Evolutionary conservation across 169 alveolate species (phyloP).

Genomic region (Plasmodium gallinaceum): DNA sequence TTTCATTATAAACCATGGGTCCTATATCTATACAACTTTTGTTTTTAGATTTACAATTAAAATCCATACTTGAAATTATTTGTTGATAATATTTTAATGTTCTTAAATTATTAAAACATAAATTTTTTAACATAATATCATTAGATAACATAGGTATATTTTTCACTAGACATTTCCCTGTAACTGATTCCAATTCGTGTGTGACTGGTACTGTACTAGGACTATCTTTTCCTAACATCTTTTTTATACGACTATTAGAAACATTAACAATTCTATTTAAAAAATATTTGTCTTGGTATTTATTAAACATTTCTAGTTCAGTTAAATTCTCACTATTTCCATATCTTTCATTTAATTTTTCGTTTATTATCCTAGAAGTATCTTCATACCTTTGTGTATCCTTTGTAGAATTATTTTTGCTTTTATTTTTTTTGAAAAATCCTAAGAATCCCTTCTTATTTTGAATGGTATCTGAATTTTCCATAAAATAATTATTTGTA

Average conservation of each 20-base stretch:
- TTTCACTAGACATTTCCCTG: constrained; percentile 18
- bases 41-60: neutral
- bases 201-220: constrained; percentile 14
- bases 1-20: constrained; percentile 34
- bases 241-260: neutral
- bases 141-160: constrained; percentile 24
- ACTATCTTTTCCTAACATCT: neutral
- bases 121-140: constrained; percentile 14
- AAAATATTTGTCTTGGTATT: constrained; percentile 37
- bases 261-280: neutral
- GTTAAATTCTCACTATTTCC: neutral
- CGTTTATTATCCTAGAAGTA: neutral
- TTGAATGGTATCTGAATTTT: no score
- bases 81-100: constrained; percentile 22
- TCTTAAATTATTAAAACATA: constrained; percentile 35
- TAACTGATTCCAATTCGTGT: constrained; percentile 15
- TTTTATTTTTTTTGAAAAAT: constrained; percentile 14
- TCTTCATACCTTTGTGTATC: neutral
- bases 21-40: constrained; percentile 24
- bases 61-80: neutral
- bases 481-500: neutral
- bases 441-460: constrained; percentile 1
- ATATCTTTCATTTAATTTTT: neutral
- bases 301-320: neutral
- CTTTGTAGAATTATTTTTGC: neutral